phyloP scores from a whole-genome alignment of 805 yeast species.

The Saccharomycopsis selenospora region DNA sequence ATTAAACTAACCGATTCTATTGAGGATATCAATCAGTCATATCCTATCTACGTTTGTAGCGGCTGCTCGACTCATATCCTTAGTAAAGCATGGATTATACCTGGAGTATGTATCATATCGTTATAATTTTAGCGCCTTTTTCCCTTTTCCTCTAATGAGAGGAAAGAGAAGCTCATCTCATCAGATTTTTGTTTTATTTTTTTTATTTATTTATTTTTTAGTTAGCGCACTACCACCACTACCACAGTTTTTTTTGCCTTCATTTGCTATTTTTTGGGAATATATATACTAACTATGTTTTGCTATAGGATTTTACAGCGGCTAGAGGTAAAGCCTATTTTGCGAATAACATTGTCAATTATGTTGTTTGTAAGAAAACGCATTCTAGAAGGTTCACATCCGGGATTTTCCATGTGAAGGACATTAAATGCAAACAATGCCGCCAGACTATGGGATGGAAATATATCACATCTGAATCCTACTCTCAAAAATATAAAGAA shows the following conservation, averaged over 20 bases:
- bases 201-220: background rate
- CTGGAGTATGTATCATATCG: constrained; percentile 15
- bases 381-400: constrained; percentile 48
- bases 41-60: constrained; percentile 11
- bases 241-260: background rate
- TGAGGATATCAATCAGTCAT: constrained; percentile 13
- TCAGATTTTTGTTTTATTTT: background rate
- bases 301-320: constrained; percentile 14
- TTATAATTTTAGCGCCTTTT: background rate
- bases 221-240: background rate
- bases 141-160: background rate
- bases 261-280: background rate
- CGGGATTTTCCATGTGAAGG: constrained; percentile 51
- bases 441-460: constrained; percentile 54
- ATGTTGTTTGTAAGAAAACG: constrained; percentile 17
- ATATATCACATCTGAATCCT: constrained; percentile 41
- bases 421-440: constrained; percentile 51
- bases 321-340: constrained; percentile 18
- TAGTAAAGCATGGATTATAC: constrained; percentile 19
- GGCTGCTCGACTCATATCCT: constrained; percentile 15
- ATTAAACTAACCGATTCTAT: constrained; percentile 15
- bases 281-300: background rate
- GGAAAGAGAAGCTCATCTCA: background rate
- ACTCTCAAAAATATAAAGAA: constrained; percentile 50
- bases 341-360: constrained; percentile 10